These are phyloP conservation scores for Stylosanthes scabra DNA, from an alignment of 331 rosid species.

Conservation along the genomic window DNA sequence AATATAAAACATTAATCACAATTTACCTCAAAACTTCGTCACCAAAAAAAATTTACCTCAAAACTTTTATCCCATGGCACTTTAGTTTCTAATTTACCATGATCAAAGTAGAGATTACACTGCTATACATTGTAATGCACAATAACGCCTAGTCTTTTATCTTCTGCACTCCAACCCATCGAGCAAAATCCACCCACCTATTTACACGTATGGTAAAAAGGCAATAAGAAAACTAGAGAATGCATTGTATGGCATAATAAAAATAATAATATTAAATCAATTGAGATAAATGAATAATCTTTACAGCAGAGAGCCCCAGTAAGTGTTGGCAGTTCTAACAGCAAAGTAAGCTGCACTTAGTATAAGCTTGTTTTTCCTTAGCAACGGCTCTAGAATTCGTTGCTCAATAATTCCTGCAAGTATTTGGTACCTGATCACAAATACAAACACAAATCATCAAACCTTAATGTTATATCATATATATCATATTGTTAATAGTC, in stretches of 20 bases:
- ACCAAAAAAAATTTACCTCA: no score
- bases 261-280: neutral
- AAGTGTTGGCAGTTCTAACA: slow-evolving; percentile 88
- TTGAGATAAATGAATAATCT: slow-evolving; percentile 41
- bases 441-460: neutral
- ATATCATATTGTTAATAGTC: neutral
- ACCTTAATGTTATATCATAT: slow-evolving; percentile 3
- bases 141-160: slow-evolving; percentile 38
- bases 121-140: slow-evolving; percentile 9
- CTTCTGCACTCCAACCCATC: slow-evolving; percentile 75
- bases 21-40: no score
- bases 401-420: slow-evolving; percentile 94
- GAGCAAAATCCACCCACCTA: slow-evolving; percentile 97
- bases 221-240: slow-evolving; percentile 11
- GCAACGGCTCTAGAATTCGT: slow-evolving; percentile 77
- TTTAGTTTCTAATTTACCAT: no score
- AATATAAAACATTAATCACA: no score
- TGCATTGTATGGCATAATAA: neutral
- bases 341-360: slow-evolving; percentile 71
- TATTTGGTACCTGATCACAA: slow-evolving; percentile 76
- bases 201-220: neutral
- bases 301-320: slow-evolving; percentile 87
- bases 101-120: no score
- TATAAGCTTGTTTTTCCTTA: slow-evolving; percentile 66
- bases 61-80: no score